phyloP scores from a whole-genome alignment of 768 basidiomycete genomes.

The Phlebiopsis flavidoalba region DNA sequence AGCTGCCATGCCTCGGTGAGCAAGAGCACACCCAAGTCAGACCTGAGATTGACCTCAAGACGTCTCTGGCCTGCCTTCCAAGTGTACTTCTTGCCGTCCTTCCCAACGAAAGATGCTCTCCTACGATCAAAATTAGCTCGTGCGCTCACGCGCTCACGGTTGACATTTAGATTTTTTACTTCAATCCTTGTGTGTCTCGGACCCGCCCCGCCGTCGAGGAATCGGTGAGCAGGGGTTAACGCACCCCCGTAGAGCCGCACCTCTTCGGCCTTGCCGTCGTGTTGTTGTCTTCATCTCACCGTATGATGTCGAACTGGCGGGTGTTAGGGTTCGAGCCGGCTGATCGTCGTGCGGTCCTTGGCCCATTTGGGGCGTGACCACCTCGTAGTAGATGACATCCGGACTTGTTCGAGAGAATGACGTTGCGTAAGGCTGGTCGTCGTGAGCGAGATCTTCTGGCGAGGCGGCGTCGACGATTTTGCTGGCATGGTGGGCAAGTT shows the following conservation, averaged over 20 bases:
- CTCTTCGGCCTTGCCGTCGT: constrained; percentile 23
- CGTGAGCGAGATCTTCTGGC: constrained; percentile 30
- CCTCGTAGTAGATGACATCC: constrained; percentile 36
- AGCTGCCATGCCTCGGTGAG: constrained; percentile 19
- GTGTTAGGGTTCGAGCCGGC: constrained; percentile 27
- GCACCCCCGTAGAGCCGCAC: constrained; percentile 25
- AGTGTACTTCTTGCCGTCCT: constrained; percentile 24
- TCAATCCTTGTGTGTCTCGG: neutral
- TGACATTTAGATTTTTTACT: too few relatives aligned
- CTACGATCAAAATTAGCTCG: constrained; percentile 9
- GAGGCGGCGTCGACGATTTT: constrained; percentile 2
- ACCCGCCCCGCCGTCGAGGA: constrained; percentile 21
- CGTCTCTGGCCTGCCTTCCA: constrained; percentile 19
- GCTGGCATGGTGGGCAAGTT: neutral
- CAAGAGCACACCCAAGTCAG: neutral
- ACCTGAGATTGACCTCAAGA: constrained; percentile 16
- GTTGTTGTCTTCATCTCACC: constrained; percentile 29
- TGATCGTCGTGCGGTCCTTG: constrained; percentile 28
- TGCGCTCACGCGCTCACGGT: neutral
- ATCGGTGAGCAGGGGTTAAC: constrained; percentile 25
- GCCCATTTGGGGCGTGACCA: constrained; percentile 36
- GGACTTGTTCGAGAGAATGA: constrained; percentile 32
- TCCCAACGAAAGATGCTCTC: constrained; percentile 20
- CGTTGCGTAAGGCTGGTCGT: constrained; percentile 33
- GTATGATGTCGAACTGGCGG: constrained; percentile 25